phyloP scores from a whole-genome alignment of 805 yeast species.

The Sungouiella thailandica region DNA sequence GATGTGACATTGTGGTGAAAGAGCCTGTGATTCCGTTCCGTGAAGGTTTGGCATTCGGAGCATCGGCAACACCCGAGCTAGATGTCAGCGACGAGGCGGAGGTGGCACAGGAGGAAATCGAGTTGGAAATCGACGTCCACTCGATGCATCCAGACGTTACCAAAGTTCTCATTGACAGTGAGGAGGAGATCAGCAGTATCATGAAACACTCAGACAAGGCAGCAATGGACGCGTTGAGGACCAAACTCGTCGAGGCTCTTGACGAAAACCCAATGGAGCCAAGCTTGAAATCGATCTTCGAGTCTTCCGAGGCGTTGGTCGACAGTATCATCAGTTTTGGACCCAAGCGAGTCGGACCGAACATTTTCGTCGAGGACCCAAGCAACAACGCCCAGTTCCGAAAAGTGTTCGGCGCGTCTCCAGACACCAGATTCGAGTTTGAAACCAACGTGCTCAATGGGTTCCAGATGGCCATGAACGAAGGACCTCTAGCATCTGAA shows the following conservation, averaged over 20 bases:
- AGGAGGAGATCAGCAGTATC: conserved; percentile 36
- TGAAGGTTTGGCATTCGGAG: conserved; percentile 68
- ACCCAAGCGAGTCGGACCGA: conserved; percentile 71
- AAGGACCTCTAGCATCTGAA: conserved; percentile 88
- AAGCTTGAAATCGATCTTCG: conserved; percentile 13
- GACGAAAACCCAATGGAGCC: conserved; percentile 8
- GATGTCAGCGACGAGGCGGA: conserved; percentile 14
- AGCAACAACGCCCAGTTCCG: conserved; percentile 23
- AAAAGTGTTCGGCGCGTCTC: conserved; percentile 17
- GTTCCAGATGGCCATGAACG: conserved; percentile 72
- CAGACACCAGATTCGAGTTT: conserved; percentile 26
- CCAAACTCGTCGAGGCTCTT: conserved; percentile 8
- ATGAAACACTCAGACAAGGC: conserved; percentile 10
- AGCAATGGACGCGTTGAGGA: conserved; percentile 17
- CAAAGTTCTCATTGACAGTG: conserved; percentile 45
- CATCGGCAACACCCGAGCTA: conserved; percentile 3
- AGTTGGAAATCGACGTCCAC: conserved; percentile 48
- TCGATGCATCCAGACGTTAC: conserved; percentile 55
- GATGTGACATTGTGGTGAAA: conserved; percentile 78
- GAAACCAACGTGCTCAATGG: conserved; percentile 74
- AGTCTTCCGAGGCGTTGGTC: conserved; percentile 17
- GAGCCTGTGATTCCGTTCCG: conserved; percentile 93
- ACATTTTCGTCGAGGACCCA: conserved; percentile 58
- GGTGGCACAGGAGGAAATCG: conserved; percentile 23
- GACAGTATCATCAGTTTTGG: conserved; percentile 60